Percentiles rank a stretch among this genome's conserved stretches.
phyloP scores from a whole-genome alignment of 176 grass and related monocot species.

The Oryza australiensis region DNA sequence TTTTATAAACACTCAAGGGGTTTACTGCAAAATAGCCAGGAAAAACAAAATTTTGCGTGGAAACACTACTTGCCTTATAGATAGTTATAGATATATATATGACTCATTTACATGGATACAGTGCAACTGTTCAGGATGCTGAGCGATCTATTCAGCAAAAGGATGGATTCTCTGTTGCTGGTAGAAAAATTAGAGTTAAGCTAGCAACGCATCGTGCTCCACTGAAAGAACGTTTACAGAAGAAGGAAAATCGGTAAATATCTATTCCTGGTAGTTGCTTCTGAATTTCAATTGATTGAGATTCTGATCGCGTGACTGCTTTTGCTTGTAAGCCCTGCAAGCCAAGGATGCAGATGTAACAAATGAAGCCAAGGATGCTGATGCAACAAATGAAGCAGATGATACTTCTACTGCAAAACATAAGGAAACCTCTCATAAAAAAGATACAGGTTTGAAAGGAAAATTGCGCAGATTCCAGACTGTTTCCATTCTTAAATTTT shows the following conservation, averaged over 20 bases:
- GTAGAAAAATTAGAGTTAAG: slow-evolving; percentile 92
- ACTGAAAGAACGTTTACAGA: slow-evolving; percentile 61
- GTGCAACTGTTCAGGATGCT: slow-evolving; percentile 84
- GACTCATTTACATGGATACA: slow-evolving; percentile 38
- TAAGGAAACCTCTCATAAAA: slow-evolving; percentile 32
- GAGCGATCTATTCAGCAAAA: slow-evolving; percentile 82
- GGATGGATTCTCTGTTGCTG: slow-evolving; percentile 59
- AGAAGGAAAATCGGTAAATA: slow-evolving; percentile 64
- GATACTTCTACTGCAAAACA: slow-evolving; percentile 32
- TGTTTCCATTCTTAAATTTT: slow-evolving; percentile 20
- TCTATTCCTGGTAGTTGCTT: slow-evolving; percentile 19
- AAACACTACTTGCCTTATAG: too few species aligned
- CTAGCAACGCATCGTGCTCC: slow-evolving; percentile 78
- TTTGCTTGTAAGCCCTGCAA: slow-evolving; percentile 37
- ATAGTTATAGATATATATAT: too few species aligned
- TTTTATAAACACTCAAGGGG: too few species aligned
- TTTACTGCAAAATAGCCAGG: too few species aligned
- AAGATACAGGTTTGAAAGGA: slow-evolving; percentile 44
- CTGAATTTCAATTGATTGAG: slow-evolving; percentile 2
- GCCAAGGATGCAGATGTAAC: slow-evolving; percentile 30
- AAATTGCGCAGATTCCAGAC: slow-evolving; percentile 23
- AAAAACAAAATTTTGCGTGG: too few species aligned
- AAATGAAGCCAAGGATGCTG: slow-evolving; percentile 37
- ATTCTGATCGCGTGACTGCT: slow-evolving; percentile 26
- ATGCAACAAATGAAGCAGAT: slow-evolving; percentile 47